Evolutionary conservation across 2,329 filamentous ascomycete genomes (phyloP).

Genomic region (Hypoxylon sp.): DNA sequence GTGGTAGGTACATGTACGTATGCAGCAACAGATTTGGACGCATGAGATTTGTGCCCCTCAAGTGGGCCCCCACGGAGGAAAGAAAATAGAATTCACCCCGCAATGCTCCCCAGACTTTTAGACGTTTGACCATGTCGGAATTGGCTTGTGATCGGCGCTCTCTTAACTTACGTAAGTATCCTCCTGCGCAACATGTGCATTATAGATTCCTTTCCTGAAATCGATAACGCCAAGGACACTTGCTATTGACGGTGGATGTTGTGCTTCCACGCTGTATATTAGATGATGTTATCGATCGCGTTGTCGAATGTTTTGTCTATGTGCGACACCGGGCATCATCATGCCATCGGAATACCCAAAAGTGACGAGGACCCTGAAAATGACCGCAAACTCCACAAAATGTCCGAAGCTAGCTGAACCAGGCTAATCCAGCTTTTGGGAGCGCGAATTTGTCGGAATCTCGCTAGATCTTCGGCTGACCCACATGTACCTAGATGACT

Average conservation of each 20-base stretch:
- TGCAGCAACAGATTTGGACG: neutral
- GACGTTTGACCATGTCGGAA: slow-evolving; percentile 27
- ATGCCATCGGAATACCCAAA: slow-evolving; percentile 27
- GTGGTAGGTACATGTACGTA: no score
- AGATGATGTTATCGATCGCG: slow-evolving; percentile 18
- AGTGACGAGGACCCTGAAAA: slow-evolving; percentile 39
- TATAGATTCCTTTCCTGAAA: slow-evolving; percentile 34
- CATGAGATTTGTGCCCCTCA: slow-evolving; percentile 5
- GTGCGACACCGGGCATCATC: slow-evolving; percentile 7
- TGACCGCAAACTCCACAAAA: slow-evolving; percentile 30
- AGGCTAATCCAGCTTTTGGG: slow-evolving; percentile 17
- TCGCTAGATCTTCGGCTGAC: slow-evolving; percentile 37
- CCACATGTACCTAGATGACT: neutral
- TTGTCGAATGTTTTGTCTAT: slow-evolving; percentile 10
- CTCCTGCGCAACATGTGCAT: slow-evolving; percentile 31
- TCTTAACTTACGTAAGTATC: slow-evolving; percentile 25
- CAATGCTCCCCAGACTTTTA: slow-evolving; percentile 48
- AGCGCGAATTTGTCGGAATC: slow-evolving; percentile 41
- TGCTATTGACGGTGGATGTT: slow-evolving; percentile 15
- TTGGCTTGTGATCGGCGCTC: slow-evolving; percentile 45
- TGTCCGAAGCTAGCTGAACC: slow-evolving; percentile 32
- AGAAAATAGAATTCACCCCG: slow-evolving; percentile 43
- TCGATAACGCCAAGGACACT: slow-evolving; percentile 19
- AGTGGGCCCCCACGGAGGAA: slow-evolving; percentile 36
- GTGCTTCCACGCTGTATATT: slow-evolving; percentile 10